These are phyloP conservation scores for Arctium minus DNA, from an alignment of 129 eudicot species.

Conservation along the genomic window DNA sequence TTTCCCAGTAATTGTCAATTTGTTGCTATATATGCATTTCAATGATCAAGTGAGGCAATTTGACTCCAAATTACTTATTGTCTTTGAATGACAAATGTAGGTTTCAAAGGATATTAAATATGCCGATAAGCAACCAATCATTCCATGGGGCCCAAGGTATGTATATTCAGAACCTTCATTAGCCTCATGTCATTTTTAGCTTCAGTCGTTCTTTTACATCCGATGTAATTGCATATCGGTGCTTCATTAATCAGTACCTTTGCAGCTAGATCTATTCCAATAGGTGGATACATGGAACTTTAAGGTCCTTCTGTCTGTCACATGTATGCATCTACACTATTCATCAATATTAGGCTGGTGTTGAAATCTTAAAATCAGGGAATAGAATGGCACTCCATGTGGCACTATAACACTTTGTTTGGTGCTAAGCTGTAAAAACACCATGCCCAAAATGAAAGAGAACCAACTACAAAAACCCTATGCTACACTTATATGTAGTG, in stretches of 20 bases:
- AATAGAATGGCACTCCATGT: neutral
- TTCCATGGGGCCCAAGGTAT: conserved; percentile 99
- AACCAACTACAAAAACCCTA: neutral
- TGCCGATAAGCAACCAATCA: conserved; percentile 90
- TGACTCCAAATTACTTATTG: conserved; percentile 1
- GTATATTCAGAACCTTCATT: conserved; percentile 32
- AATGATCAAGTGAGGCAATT: neutral
- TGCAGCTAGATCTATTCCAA: neutral
- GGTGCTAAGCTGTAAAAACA: neutral
- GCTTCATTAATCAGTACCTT: neutral
- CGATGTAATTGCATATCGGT: neutral
- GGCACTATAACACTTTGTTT: neutral
- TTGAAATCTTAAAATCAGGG: neutral
- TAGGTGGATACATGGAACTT: neutral
- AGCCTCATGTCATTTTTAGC: conserved; percentile 4
- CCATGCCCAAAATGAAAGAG: neutral
- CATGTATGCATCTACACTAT: neutral
- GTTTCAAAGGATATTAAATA: conserved; percentile 92
- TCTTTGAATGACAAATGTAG: conserved; percentile 34
- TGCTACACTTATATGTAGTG: neutral
- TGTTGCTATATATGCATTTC: neutral
- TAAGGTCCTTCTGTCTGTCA: neutral
- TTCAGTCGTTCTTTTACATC: conserved; percentile 3
- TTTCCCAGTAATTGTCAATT: neutral
- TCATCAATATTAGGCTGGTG: neutral